phyloP scores from a whole-genome alignment of 768 basidiomycete genomes.

The Russula compacta region DNA sequence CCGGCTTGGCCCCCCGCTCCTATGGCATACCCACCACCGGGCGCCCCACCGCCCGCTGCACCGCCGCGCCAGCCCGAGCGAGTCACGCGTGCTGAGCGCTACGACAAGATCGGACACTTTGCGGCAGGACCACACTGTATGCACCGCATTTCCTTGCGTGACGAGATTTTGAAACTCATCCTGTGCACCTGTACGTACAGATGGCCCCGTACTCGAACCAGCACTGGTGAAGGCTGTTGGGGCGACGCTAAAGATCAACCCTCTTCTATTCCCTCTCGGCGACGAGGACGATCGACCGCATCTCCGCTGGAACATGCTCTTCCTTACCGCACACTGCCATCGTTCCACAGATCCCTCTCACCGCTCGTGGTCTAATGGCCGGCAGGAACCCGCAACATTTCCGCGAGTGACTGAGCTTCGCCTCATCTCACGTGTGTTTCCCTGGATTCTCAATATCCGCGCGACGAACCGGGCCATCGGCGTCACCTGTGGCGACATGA shows the following conservation, averaged over 20 bases:
- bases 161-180: background rate
- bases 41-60: constrained; percentile 21
- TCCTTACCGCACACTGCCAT: constrained; percentile 47
- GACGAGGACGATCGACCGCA: constrained; percentile 38
- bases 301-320: constrained; percentile 71
- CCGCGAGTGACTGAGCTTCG: constrained; percentile 47
- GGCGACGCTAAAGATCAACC: constrained; percentile 46
- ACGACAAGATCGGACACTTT: constrained; percentile 30
- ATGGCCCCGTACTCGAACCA: constrained; percentile 64
- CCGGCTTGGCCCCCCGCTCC: constrained; percentile 1
- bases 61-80: constrained; percentile 22
- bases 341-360: constrained; percentile 51
- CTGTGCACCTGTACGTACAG: constrained; percentile 26
- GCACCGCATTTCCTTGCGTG: constrained; percentile 21
- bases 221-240: constrained; percentile 43
- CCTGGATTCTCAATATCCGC: constrained; percentile 44
- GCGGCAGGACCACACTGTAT: constrained; percentile 36
- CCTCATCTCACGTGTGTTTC: constrained; percentile 44
- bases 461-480: constrained; percentile 40
- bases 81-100: constrained; percentile 25
- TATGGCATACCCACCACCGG: constrained; percentile 9
- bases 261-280: constrained; percentile 42
- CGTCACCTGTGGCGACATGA: constrained; percentile 58
- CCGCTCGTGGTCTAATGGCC: constrained; percentile 59
- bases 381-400: constrained; percentile 55